Conservation (phyloP, 257 asterid genomes). For the Ilex aquifolium region DNA sequence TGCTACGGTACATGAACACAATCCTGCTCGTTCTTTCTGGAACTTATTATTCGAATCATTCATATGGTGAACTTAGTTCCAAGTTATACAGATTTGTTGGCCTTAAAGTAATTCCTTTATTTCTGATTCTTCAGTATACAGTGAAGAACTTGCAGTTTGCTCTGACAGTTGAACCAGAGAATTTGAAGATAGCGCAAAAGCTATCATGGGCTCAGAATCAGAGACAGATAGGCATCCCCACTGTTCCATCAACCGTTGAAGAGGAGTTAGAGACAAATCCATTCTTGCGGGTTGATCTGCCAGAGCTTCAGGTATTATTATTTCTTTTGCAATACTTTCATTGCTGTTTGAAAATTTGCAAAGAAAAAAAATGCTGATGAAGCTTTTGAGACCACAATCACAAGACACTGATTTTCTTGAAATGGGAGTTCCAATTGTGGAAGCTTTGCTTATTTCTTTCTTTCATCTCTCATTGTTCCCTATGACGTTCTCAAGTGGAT, state of each 20-base stretch:
- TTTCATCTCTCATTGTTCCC: background rate
- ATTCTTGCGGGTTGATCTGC: constrained; percentile 85
- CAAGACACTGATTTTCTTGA: too few relatives aligned
- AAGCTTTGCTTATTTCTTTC: too few relatives aligned
- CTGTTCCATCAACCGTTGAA: constrained; percentile 83
- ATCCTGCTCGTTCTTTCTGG: too few relatives aligned
- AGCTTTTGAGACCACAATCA: too few relatives aligned
- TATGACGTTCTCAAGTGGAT: background rate
- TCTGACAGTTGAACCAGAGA: background rate
- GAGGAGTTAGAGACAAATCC: constrained; percentile 89
- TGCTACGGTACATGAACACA: too few relatives aligned
- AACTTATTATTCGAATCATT: too few relatives aligned
- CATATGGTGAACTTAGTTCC: too few relatives aligned
- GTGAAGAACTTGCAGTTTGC: constrained; percentile 4
- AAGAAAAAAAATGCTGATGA: too few relatives aligned
- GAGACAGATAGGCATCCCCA: constrained; percentile 48
- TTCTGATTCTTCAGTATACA: background rate
- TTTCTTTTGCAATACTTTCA: constrained; percentile 1
- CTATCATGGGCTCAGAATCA: constrained; percentile 30
- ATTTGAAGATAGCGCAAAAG: constrained; percentile 10
- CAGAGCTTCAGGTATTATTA: constrained; percentile 68
- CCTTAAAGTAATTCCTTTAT: too few relatives aligned
- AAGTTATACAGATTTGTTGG: too few relatives aligned
- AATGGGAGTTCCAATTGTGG: too few relatives aligned
- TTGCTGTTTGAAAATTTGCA: background rate